Base-by-base conservation (phyloP, 768 basidiomycete species). In the Pleurotus giganteus region DNA sequence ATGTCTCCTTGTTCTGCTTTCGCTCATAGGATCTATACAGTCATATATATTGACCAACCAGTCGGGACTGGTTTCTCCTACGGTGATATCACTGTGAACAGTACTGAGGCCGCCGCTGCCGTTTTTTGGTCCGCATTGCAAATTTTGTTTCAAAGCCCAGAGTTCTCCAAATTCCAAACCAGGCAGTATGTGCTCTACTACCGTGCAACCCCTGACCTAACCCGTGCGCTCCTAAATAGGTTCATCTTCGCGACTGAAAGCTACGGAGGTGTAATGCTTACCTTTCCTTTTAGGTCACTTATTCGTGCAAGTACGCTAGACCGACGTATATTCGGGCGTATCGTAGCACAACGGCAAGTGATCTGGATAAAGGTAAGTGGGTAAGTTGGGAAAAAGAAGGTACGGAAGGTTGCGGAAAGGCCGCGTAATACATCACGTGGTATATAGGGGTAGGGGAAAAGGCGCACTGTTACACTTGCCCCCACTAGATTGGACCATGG, bases 31-130 rank as follows among this genome's bases (percentile, higher is more conserved):
- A n/a, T 11, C 0, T 2, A 3, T 41, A 4, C 47, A 87, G 85
- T 88, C 66, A 81, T 88, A 29, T 87, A 86, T 62, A 82, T 87
- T 31, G 85, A 86, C 63, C 84, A 87, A 61, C 85, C 85, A 3
- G 81, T 87, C 34, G 83, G 83, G 0, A 78, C 83, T 0, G 84
- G 85, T 2, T 86, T 86, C 62, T 86, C 85, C 0, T 79, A 76
- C 53, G 84, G 85, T 11, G 73, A 65, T 0, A 75, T 80, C 50
- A 76, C 74, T 0, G 80, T 83, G n/a, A 83, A 85, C 58, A 80
- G 79, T 66, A 81, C 81, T 0, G 62, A 77, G 29, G 55, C 78
- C n/a, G 83, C 84, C 0, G 80, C 85, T 1, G 75, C 78, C 0
- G 74, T 76, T 19, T 74, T 86, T 4, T 86, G 85, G 85, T 68